phyloP scores from a whole-genome alignment of 768 basidiomycete species.

The Chalciporus piperatus region DNA sequence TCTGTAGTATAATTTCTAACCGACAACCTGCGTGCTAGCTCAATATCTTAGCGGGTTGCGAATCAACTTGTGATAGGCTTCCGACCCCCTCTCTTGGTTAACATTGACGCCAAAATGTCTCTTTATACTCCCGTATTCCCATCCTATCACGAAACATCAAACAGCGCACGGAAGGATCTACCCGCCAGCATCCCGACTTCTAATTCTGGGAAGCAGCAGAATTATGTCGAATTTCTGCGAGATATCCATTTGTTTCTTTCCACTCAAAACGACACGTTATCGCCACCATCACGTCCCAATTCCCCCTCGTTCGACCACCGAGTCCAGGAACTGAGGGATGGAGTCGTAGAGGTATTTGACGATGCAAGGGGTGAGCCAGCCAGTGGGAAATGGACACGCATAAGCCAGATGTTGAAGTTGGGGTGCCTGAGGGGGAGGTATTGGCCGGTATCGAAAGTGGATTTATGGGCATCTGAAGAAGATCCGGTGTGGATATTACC shows the following conservation, averaged over 20 bases:
- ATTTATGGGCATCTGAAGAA: conserved; percentile 22
- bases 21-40: neutral
- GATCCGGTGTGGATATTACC: conserved; percentile 37
- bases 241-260: conserved; percentile 33
- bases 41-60: neutral
- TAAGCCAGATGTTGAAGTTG: conserved; percentile 40
- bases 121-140: conserved; percentile 36
- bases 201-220: conserved; percentile 10
- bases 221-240: conserved; percentile 26
- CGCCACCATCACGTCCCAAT: conserved; percentile 33
- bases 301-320: conserved; percentile 28
- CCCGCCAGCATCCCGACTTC: neutral
- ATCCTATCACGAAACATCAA: conserved; percentile 10
- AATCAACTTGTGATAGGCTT: neutral
- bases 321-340: conserved; percentile 33
- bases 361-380: conserved; percentile 39
- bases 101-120: conserved; percentile 22
- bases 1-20: neutral
- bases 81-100: neutral
- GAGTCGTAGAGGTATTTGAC: conserved; percentile 35
- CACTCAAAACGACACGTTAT: conserved; percentile 31
- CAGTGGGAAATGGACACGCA: conserved; percentile 46
- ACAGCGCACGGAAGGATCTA: conserved; percentile 4
- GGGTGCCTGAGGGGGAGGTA: conserved; percentile 38
- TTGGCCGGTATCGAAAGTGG: conserved; percentile 23